Conservation (phyloP, 768 basidiomycete genomes). For the Phylloporus sp. region DNA sequence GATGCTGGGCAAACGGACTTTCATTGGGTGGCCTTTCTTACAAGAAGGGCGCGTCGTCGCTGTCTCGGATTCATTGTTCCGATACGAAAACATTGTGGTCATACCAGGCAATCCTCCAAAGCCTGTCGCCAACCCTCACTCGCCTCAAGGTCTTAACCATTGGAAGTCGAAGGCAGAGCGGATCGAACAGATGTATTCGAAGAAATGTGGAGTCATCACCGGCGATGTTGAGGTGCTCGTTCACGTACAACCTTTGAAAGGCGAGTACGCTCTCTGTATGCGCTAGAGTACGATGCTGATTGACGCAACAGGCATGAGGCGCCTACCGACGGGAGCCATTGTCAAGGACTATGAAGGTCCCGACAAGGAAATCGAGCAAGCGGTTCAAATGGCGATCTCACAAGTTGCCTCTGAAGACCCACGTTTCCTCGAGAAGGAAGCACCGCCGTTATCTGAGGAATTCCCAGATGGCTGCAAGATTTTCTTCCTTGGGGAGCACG, state of each 20-base stretch:
- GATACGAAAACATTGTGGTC: constrained; percentile 68
- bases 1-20: constrained; percentile 73
- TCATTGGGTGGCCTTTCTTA: constrained; percentile 90
- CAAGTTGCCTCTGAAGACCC: constrained; percentile 87
- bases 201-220: constrained; percentile 80
- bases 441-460: constrained; percentile 80
- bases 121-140: constrained; percentile 70
- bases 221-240: constrained; percentile 76
- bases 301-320: constrained; percentile 65
- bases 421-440: constrained; percentile 72
- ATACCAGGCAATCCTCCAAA: constrained; percentile 46
- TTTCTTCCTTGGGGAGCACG: constrained; percentile 93
- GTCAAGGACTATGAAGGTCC: constrained; percentile 89
- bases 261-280: constrained; percentile 34
- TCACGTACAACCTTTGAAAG: constrained; percentile 89
- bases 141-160: constrained; percentile 55
- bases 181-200: constrained; percentile 83
- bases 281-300: neutral
- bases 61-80: constrained; percentile 82
- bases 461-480: constrained; percentile 88
- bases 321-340: constrained; percentile 83
- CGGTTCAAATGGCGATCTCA: constrained; percentile 79
- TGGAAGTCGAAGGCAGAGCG: constrained; percentile 82
- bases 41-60: constrained; percentile 86
- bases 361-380: constrained; percentile 80